Percentiles rank a stretch among this genome's conserved stretches.
phyloP scores from a whole-genome alignment of 805 yeast genomes.

The Metschnikowia peoriensis region DNA sequence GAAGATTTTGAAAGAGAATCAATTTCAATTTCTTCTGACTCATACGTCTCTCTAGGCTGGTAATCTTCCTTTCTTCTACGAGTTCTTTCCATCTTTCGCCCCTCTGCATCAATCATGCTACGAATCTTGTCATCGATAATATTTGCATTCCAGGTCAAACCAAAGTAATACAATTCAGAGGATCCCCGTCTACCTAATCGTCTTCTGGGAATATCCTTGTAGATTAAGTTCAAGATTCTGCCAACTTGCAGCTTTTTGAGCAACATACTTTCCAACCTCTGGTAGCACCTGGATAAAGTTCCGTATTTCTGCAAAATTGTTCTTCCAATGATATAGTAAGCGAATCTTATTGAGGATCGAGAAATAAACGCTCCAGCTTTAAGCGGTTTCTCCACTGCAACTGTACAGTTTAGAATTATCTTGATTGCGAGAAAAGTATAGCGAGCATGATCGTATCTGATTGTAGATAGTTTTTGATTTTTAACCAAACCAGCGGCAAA shows the following conservation, averaged over 20 bases:
- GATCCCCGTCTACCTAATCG: not conserved
- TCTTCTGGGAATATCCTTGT: not conserved
- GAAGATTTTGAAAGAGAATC: not conserved
- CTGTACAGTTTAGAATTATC: not conserved
- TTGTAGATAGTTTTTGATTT: not conserved
- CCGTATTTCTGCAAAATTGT: too few relatives aligned
- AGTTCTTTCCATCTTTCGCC: too few relatives aligned
- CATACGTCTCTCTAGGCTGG: not conserved
- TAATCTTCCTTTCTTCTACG: not conserved
- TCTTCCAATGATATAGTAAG: not conserved
- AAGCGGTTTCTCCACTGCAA: not conserved
- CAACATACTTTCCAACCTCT: not conserved
- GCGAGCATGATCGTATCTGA: not conserved
- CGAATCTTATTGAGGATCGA: not conserved
- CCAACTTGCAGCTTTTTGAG: not conserved
- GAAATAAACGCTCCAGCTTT: not conserved
- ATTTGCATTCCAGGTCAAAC: not conserved
- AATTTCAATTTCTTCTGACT: not conserved
- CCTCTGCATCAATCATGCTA: not conserved
- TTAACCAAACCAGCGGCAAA: not conserved
- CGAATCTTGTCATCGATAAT: not conserved
- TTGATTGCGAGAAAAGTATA: not conserved
- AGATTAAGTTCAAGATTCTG: too few relatives aligned
- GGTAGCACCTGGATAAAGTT: not conserved
- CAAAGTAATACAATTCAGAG: not conserved